A percentile compares a stretch with the other conserved stretches of the same genome.
phyloP scores from a whole-genome alignment of 495 filamentous ascomycete species.

The Penicilliopsis zonata region DNA sequence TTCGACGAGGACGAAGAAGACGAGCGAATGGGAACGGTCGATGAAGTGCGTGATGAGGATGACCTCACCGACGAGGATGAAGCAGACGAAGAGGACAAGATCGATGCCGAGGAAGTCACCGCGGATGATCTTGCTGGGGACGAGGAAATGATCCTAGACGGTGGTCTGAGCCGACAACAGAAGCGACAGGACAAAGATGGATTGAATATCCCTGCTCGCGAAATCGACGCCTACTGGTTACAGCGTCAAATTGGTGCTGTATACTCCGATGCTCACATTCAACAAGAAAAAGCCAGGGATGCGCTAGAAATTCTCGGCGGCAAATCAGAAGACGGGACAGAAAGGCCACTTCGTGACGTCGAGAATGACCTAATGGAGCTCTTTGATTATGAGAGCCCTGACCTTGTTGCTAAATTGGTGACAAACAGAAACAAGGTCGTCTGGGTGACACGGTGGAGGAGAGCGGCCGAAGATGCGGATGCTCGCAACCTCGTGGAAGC shows the following conservation, averaged over 20 bases:
- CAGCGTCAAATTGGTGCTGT: constrained; percentile 82
- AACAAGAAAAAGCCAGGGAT: constrained; percentile 75
- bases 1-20: constrained; percentile 95
- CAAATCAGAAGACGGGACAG: constrained; percentile 64
- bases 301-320: constrained; percentile 73
- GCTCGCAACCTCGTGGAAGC: constrained; percentile 69
- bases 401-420: constrained; percentile 86
- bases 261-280: constrained; percentile 80
- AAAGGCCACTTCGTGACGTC: constrained; percentile 75
- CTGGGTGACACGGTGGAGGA: constrained; percentile 85
- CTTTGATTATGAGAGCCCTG: constrained; percentile 93
- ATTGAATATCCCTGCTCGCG: constrained; percentile 55
- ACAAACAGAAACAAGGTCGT: constrained; percentile 84
- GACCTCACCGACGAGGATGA: constrained; percentile 61
- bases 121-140: constrained; percentile 35
- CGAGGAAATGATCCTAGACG: constrained; percentile 76
- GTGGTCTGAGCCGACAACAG: constrained; percentile 29
- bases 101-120: constrained; percentile 37
- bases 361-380: constrained; percentile 98
- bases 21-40: constrained; percentile 56
- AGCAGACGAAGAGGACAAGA: constrained; percentile 36
- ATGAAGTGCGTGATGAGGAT: constrained; percentile 72
- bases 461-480: constrained; percentile 67
- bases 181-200: constrained; percentile 39
- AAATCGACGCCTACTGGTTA: constrained; percentile 96